These are phyloP conservation scores for Suillus decipiens DNA, from an alignment of 768 basidiomycete genomes.

Conservation along the genomic window DNA sequence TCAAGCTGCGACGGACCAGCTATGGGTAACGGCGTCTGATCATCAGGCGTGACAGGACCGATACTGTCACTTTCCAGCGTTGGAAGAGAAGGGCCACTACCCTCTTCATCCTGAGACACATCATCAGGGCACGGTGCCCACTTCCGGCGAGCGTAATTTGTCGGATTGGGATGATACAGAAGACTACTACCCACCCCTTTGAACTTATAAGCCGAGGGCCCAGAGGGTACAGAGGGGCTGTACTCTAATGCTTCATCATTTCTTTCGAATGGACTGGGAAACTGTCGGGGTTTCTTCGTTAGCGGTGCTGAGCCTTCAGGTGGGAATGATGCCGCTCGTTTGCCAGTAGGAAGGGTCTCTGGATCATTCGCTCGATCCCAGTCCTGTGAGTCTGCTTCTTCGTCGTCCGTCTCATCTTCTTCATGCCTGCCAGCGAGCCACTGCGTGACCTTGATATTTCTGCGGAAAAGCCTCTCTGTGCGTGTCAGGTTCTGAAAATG, in stretches of 20 bases:
- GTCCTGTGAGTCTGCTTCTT: slow-evolving; percentile 21
- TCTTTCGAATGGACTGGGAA: slow-evolving; percentile 18
- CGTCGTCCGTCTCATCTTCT: slow-evolving; percentile 21
- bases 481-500: slow-evolving; percentile 32
- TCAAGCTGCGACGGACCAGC: slow-evolving; percentile 32
- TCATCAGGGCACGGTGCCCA: slow-evolving; percentile 47
- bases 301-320: slow-evolving; percentile 29
- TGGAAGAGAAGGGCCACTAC: slow-evolving; percentile 33
- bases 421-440: slow-evolving; percentile 28
- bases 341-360: slow-evolving; percentile 20
- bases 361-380: slow-evolving; percentile 16
- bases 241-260: slow-evolving; percentile 28
- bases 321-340: slow-evolving; percentile 24
- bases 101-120: slow-evolving; percentile 35
- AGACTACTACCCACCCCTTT: slow-evolving; percentile 45
- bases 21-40: slow-evolving; percentile 45
- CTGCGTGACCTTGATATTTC: slow-evolving; percentile 39
- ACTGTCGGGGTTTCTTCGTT: slow-evolving; percentile 29
- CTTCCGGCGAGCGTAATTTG: slow-evolving; percentile 57
- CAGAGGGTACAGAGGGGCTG: slow-evolving; percentile 27
- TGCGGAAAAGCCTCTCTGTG: slow-evolving; percentile 42
- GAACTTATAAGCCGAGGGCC: slow-evolving; percentile 29
- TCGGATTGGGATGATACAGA: slow-evolving; percentile 60
- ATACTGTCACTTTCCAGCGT: slow-evolving; percentile 48
- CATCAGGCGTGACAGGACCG: slow-evolving; percentile 61